These are phyloP conservation scores for Stropharia rugosoannulata DNA, from an alignment of 768 basidiomycete genomes.

Conservation along the genomic window DNA sequence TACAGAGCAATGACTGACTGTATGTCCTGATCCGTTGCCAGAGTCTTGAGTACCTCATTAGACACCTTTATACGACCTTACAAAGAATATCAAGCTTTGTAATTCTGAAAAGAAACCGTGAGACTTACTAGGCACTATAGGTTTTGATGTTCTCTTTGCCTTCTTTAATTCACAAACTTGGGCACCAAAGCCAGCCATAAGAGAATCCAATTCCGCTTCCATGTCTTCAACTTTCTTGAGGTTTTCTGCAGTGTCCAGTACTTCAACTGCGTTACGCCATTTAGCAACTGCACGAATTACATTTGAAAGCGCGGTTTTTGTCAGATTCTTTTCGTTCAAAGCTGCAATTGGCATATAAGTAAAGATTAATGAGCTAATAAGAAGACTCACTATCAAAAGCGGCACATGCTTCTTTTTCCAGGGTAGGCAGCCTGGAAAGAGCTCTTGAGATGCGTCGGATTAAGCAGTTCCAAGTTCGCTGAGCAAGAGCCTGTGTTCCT, in stretches of 20 bases:
- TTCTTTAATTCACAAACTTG: neutral
- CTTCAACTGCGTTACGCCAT: constrained; percentile 16
- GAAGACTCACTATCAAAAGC: constrained; percentile 12
- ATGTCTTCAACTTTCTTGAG: constrained; percentile 11
- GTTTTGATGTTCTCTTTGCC: neutral
- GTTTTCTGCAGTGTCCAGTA: constrained; percentile 1
- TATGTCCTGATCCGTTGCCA: constrained; percentile 18
- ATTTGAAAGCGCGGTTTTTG: constrained; percentile 12
- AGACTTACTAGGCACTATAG: neutral
- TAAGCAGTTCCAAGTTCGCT: constrained; percentile 8
- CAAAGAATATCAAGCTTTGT: neutral
- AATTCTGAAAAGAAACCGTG: neutral
- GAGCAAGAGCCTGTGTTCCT: neutral
- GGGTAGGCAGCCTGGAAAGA: neutral
- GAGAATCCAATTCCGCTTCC: constrained; percentile 10
- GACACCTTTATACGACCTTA: neutral
- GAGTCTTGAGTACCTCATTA: neutral
- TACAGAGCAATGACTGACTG: constrained; percentile 17
- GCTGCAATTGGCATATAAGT: constrained; percentile 2
- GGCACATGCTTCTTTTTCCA: neutral
- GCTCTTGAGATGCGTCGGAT: neutral
- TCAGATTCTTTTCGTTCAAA: constrained; percentile 11
- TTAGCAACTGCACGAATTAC: constrained; percentile 17
- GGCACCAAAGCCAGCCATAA: constrained; percentile 17
- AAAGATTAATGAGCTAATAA: neutral